These are phyloP conservation scores for Eucalyptus lansdowneana DNA, from an alignment of 345 rosid genomes.

Conservation along the genomic window DNA sequence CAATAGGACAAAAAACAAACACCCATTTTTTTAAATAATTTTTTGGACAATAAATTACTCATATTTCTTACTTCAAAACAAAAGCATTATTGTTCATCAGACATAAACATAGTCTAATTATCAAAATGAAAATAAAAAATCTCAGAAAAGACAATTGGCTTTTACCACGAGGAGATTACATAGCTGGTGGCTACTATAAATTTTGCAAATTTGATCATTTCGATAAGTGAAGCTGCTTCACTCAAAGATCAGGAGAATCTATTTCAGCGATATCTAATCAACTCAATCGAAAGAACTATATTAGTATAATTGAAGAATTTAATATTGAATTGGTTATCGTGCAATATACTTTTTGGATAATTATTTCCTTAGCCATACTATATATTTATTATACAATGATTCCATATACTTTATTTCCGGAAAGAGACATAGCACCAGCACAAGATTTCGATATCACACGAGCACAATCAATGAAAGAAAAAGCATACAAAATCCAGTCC, in stretches of 20 bases:
- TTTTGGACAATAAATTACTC: not conserved
- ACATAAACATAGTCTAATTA: not conserved
- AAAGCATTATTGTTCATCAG: not conserved
- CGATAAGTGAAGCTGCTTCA: rapidly evolving
- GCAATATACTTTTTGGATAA: rapidly evolving
- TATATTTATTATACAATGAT: not conserved
- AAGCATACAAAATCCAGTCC: not conserved
- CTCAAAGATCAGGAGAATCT: rapidly evolving
- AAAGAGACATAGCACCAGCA: not conserved
- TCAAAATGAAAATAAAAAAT: not conserved
- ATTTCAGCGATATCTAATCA: rapidly evolving
- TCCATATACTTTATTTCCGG: not conserved
- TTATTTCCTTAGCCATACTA: not conserved
- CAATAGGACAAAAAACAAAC: not conserved
- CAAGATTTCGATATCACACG: not conserved
- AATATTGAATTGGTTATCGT: rapidly evolving
- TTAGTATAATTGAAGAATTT: too few relatives aligned
- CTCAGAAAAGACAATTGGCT: not conserved
- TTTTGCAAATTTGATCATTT: rapidly evolving
- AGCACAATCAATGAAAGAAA: not conserved
- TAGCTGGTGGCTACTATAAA: too few relatives aligned
- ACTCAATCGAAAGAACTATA: rapidly evolving
- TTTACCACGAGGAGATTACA: not conserved
- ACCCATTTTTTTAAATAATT: too few relatives aligned
- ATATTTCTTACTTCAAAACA: not conserved